Base-by-base conservation (phyloP, 805 yeast species). In the Lachancea thermotolerans region DNA sequence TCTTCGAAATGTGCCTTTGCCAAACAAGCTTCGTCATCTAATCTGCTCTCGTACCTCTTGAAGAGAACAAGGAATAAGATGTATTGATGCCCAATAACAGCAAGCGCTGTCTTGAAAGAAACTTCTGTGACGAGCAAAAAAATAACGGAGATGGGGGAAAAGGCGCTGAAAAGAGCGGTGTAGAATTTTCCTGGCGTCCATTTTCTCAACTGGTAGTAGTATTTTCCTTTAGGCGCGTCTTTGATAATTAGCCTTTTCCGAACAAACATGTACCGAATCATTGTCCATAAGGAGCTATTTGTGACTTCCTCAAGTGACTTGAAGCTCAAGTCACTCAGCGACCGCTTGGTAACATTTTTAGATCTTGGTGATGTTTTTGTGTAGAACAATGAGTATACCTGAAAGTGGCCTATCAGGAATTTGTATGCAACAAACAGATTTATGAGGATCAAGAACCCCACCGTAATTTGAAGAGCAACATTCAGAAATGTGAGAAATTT, bases 131-230 rank as follows among this genome's bases (percentile, higher is more conserved):
- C 49, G 49, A 69, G 63, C 44, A 78, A 61, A n/a, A 74, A 62
- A 2, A 71, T 43, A 8, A 77, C 51, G 39, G 72, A 74, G 9
- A 79, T 57, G 0, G 95, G 93, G 7, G 86, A 79, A 50, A 79
- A 79, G 1, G 76, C 61, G 2, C 77, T 67, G 27, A 76, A 70
- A 2, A 83, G 52, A 39, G 68, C 64, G 5, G 82, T 66, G 29
- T 71, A 71, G 57, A 82, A 80, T 50, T 69, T 69, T 0, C 82
- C 72, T 0, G 91, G 91, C 36, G 70, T 68, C 95, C 95, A 85
- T 41, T 82, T 74, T 15, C 64, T 66, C 35, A 85, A 59, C 46
- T 77, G 74, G 78, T 83, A 82, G 30, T 72, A 71, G 16, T 66
- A 65, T 27, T 67, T 65, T 28, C 67, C 55, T 17, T 48, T 37